phyloP scores from a whole-genome alignment of 495 filamentous ascomycete species.

The Pyronema domesticum region DNA sequence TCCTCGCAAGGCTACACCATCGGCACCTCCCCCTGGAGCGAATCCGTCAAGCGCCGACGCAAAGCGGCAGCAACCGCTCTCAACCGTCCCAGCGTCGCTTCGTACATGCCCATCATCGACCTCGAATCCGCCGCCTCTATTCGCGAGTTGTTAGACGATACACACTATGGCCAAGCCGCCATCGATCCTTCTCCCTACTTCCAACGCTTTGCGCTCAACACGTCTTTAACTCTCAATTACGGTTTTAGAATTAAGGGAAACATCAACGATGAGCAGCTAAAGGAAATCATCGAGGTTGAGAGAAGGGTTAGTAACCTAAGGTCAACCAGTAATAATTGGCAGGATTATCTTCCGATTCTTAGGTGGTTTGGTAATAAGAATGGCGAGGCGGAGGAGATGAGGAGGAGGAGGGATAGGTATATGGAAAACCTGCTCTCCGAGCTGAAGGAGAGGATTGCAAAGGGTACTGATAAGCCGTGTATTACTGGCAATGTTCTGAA shows the following conservation, averaged over 20 bases:
- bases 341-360: constrained; percentile 49
- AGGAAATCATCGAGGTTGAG: constrained; percentile 47
- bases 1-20: constrained; percentile 55
- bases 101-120: constrained; percentile 57
- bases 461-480: constrained; percentile 49
- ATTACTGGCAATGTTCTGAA: constrained; percentile 53
- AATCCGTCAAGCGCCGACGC: constrained; percentile 49
- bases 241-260: constrained; percentile 44
- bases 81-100: constrained; percentile 46
- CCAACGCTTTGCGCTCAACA: constrained; percentile 49
- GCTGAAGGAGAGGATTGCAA: constrained; percentile 40
- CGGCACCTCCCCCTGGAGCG: constrained; percentile 58
- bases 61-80: constrained; percentile 55
- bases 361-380: constrained; percentile 39
- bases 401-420: constrained; percentile 38
- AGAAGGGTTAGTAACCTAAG: constrained; percentile 45
- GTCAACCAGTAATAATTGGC: constrained; percentile 51
- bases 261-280: constrained; percentile 38
- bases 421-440: constrained; percentile 40
- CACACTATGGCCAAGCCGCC: constrained; percentile 37
- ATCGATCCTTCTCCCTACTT: constrained; percentile 49
- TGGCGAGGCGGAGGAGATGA: constrained; percentile 36
- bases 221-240: constrained; percentile 50
- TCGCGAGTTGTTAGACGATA: constrained; percentile 43
- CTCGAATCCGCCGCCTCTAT: constrained; percentile 48